Conservation (phyloP, 2,329 filamentous ascomycete species). For the Coccinonectria pachysandricola region DNA sequence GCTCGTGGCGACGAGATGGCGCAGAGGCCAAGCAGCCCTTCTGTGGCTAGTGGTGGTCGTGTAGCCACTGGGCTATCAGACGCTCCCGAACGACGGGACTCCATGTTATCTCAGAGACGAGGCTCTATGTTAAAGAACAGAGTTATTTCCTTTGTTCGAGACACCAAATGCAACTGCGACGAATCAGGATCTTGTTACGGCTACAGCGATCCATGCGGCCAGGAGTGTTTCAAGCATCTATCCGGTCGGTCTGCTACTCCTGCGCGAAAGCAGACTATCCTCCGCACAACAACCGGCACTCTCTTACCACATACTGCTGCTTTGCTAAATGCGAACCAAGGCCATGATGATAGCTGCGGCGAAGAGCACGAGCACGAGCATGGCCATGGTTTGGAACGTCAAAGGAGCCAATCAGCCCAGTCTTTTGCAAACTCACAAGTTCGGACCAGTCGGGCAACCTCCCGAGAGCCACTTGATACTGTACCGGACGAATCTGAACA, state of each 20-base stretch:
- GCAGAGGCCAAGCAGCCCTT: constrained; percentile 16
- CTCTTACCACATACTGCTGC: constrained; percentile 18
- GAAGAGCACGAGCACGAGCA: constrained; percentile 12
- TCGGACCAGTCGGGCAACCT: constrained; percentile 28
- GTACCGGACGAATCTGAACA: constrained; percentile 10
- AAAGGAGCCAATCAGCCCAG: constrained; percentile 15
- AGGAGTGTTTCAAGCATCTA: constrained; percentile 54
- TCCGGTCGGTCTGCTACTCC: constrained; percentile 26
- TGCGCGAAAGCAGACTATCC: constrained; percentile 25
- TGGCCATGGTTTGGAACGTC: constrained; percentile 10
- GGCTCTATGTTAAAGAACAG: no score
- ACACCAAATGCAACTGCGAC: constrained; percentile 54
- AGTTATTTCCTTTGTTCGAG: constrained; percentile 55
- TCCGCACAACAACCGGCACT: constrained; percentile 33
- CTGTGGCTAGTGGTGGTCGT: constrained; percentile 14
- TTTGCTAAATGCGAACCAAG: constrained; percentile 16
- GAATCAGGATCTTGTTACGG: constrained; percentile 51
- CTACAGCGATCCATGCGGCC: constrained; percentile 54
- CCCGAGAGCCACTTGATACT: constrained; percentile 26
- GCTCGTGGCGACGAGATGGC: constrained; percentile 20
- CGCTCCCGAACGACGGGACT: constrained; percentile 35
- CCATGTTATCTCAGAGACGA: constrained; percentile 44
- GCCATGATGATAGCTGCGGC: constrained; percentile 17
- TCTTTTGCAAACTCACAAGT: constrained; percentile 23
- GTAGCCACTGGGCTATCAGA: constrained; percentile 18